A percentile compares a stretch with the other conserved stretches of the same genome.
These are phyloP conservation scores for Cryphonectria naterciae DNA, from an alignment of 2,329 filamentous ascomycete genomes.

Conservation along the genomic window DNA sequence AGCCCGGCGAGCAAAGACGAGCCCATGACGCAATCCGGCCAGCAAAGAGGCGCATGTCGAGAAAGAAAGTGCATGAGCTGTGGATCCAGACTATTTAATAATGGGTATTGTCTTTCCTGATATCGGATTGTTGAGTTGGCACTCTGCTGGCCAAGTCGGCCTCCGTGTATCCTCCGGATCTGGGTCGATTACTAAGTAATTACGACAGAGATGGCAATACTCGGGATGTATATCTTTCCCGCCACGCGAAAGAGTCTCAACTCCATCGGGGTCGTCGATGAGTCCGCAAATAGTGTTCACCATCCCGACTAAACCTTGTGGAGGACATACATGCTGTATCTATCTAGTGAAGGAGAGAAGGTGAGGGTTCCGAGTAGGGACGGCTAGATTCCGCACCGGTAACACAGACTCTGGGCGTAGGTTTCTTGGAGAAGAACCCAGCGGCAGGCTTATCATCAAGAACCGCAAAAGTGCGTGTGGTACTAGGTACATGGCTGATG, in stretches of 20 bases:
- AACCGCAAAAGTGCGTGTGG: neutral
- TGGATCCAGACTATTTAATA: neutral
- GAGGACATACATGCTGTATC: neutral
- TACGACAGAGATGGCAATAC: neutral
- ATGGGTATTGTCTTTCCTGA: neutral
- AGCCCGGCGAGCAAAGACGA: neutral
- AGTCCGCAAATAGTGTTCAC: neutral
- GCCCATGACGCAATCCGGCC: neutral
- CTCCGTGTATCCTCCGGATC: neutral
- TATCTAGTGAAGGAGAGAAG: neutral
- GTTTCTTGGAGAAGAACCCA: neutral
- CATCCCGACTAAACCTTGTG: neutral
- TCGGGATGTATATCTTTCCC: neutral
- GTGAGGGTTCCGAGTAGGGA: neutral
- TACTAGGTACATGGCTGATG: neutral
- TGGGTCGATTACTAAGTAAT: neutral
- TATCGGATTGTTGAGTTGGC: neutral
- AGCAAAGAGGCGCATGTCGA: neutral
- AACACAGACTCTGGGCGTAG: neutral
- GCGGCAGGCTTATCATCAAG: neutral
- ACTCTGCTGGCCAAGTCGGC: neutral
- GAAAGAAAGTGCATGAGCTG: neutral
- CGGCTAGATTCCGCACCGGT: neutral
- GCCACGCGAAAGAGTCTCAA: neutral
- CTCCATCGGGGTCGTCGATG: neutral